Conservation (phyloP, 2,329 filamentous ascomycete genomes). For the Talaromyces sp. region DNA sequence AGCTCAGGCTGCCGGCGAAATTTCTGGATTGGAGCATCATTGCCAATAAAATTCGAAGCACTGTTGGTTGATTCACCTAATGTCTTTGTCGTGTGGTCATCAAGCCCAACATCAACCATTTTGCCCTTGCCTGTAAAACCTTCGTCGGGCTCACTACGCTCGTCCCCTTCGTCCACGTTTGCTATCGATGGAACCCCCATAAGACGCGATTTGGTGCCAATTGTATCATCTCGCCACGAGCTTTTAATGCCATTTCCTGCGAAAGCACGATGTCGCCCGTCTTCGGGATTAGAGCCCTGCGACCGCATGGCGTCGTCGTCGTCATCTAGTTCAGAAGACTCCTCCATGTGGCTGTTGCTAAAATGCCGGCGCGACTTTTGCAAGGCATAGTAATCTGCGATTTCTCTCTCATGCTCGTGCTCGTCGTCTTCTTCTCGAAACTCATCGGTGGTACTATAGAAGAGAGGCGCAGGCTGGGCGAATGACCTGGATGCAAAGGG, state of each 20-base stretch:
- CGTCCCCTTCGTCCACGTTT: slow-evolving; percentile 27
- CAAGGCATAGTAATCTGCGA: slow-evolving; percentile 88
- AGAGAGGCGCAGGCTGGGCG: slow-evolving; percentile 79
- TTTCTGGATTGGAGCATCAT: slow-evolving; percentile 49
- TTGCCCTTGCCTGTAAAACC: slow-evolving; percentile 48
- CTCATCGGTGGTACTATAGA: slow-evolving; percentile 84
- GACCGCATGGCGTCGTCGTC: slow-evolving; percentile 52
- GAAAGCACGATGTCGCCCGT: slow-evolving; percentile 32
- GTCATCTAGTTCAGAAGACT: slow-evolving; percentile 77
- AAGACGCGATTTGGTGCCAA: slow-evolving; percentile 32
- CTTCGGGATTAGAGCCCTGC: slow-evolving; percentile 48
- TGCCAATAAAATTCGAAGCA: slow-evolving; percentile 39
- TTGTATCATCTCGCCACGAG: slow-evolving; percentile 50
- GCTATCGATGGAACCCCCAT: slow-evolving; percentile 14
- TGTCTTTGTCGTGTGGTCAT: slow-evolving; percentile 52
- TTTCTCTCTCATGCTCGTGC: slow-evolving; percentile 80
- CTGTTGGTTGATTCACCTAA: slow-evolving; percentile 36
- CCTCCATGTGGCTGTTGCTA: slow-evolving; percentile 72
- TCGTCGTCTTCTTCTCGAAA: slow-evolving; percentile 92
- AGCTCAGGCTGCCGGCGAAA: slow-evolving; percentile 43
- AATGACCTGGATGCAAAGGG: slow-evolving; percentile 74
- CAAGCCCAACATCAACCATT: slow-evolving; percentile 83
- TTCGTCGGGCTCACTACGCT: slow-evolving; percentile 28
- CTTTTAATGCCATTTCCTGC: slow-evolving; percentile 49
- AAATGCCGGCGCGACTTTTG: slow-evolving; percentile 86